Evolutionary conservation across 1,139 yeast genomes (phyloP).

Genomic region (Yamadazyma trypodendri): DNA sequence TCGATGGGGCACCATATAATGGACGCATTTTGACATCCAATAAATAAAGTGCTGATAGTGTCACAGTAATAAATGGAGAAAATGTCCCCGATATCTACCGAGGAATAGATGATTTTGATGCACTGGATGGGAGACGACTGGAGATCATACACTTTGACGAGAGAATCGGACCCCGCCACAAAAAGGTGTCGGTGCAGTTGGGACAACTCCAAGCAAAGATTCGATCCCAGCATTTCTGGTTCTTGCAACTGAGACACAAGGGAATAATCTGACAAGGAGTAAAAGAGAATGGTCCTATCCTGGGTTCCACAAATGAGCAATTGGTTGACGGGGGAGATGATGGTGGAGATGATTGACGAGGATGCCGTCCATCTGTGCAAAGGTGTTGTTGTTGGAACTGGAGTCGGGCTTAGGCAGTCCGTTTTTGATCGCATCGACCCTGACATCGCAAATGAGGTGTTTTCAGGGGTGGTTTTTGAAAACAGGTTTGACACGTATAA

Average conservation of each 20-base stretch:
- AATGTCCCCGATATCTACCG: conserved; percentile 90
- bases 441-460: too few species aligned
- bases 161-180: conserved; percentile 88
- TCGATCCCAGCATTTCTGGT: conserved; percentile 66
- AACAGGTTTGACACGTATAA: too few species aligned
- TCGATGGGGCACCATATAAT: conserved; percentile 64
- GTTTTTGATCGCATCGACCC: too few species aligned
- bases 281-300: conserved; percentile 75
- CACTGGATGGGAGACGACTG: conserved; percentile 26
- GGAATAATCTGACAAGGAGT: conserved; percentile 65
- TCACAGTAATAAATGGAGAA: conserved; percentile 79
- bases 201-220: conserved; percentile 63
- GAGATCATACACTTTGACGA: conserved; percentile 82
- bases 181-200: conserved; percentile 63
- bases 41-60: conserved; percentile 57
- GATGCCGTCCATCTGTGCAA: conserved; percentile 57
- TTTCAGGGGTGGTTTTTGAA: too few species aligned
- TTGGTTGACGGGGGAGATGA: conserved; percentile 58
- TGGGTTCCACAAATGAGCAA: conserved; percentile 91
- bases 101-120: conserved; percentile 70
- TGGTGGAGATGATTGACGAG: conserved; percentile 75
- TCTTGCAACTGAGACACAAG: conserved; percentile 34
- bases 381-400: not conserved
- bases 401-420: not conserved
- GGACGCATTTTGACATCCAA: conserved; percentile 92